A percentile compares a stretch with the other conserved stretches of the same genome.
Conservation (phyloP, 371 early-diverging fungal genomes). For the Apophysomyces variabilis region DNA sequence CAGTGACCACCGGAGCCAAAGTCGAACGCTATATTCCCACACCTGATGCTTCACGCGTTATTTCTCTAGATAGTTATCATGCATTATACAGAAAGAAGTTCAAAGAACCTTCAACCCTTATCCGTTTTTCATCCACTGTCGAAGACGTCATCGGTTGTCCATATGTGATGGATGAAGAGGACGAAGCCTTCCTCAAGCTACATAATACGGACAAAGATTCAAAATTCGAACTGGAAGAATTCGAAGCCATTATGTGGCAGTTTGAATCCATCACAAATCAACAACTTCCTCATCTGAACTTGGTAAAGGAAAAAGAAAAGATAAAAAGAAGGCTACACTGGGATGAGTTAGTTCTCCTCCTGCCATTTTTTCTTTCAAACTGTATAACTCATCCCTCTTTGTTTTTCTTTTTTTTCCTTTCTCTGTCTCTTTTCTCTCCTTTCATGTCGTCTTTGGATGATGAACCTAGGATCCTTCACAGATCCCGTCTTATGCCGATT, state of each 20-base stretch:
- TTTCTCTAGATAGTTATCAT: conserved; percentile 62
- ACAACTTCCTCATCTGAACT: conserved; percentile 59
- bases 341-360: conserved; percentile 19
- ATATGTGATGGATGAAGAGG: conserved; percentile 90
- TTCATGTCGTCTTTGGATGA: background rate
- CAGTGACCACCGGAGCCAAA: conserved; percentile 62
- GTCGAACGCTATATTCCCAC: conserved; percentile 85
- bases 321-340: conserved; percentile 9
- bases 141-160: conserved; percentile 88
- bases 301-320: conserved; percentile 34
- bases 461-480: conserved; percentile 45
- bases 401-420: background rate
- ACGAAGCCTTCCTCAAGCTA: conserved; percentile 73
- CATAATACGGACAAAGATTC: conserved; percentile 42
- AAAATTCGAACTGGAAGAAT: conserved; percentile 62
- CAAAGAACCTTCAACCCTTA: conserved; percentile 73
- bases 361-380: conserved; percentile 4
- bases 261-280: conserved; percentile 68
- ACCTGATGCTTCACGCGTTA: conserved; percentile 86
- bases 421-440: background rate
- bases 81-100: conserved; percentile 72
- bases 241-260: conserved; percentile 82
- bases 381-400: conserved; percentile 8
- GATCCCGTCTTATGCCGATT: conserved; percentile 46
- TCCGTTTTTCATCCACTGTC: conserved; percentile 83